Evolutionary conservation across 2,329 filamentous ascomycete species (phyloP).

Genomic region (Didymellaceae sp.): DNA sequence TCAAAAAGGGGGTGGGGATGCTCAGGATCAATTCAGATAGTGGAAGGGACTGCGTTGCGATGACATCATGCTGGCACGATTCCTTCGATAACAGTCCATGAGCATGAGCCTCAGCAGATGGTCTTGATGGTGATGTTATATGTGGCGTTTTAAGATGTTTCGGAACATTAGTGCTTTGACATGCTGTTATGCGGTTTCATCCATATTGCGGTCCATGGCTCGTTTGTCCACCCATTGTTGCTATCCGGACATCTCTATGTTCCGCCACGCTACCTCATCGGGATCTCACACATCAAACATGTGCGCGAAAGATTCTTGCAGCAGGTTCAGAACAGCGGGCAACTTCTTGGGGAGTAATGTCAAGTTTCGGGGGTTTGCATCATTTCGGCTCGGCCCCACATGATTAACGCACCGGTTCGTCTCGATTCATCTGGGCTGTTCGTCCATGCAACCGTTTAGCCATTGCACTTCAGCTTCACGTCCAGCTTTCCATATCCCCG

Average conservation of each 20-base stretch:
- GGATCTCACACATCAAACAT: too few relatives aligned
- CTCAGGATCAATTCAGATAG: too few relatives aligned
- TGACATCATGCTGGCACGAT: too few relatives aligned
- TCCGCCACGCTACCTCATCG: too few relatives aligned
- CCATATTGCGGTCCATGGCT: too few relatives aligned
- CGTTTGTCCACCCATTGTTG: too few relatives aligned
- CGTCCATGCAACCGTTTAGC: constrained; percentile 30
- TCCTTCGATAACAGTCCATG: too few relatives aligned
- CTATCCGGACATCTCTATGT: too few relatives aligned
- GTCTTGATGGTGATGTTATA: not conserved
- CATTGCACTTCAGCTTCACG: constrained; percentile 21
- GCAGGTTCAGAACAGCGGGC: not conserved
- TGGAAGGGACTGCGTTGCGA: too few relatives aligned
- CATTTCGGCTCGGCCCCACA: constrained; percentile 22
- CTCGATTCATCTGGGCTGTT: constrained; percentile 7
- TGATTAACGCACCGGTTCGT: constrained; percentile 8
- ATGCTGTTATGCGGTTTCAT: constrained; percentile 3
- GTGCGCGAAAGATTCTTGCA: not conserved
- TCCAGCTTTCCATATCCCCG: constrained; percentile 18
- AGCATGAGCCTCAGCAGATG: too few relatives aligned
- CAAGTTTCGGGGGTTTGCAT: not conserved
- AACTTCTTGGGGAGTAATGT: not conserved
- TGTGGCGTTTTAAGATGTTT: not conserved
- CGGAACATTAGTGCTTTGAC: constrained; percentile 4
- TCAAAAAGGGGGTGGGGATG: too few relatives aligned